Evolutionary conservation across 225 moss, liverwort and hornwort genomes (phyloP), one percentile per base, ranked within the genome.

Genomic region (Anthoceros angustus): DNA sequence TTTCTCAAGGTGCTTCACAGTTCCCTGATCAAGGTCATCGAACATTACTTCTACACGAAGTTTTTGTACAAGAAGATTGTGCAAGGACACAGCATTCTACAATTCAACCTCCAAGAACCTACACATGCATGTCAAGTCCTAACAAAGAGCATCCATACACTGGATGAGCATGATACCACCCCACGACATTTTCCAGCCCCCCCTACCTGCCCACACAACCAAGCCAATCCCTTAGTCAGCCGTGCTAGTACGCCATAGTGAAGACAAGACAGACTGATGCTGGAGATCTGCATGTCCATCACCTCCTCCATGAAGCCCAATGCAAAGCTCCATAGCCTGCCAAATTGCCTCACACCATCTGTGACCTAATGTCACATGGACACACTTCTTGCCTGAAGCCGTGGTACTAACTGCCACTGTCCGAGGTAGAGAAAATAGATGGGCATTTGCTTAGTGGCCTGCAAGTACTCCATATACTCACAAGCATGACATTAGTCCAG

Each of bases 81-180:
- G 43, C 9, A 45, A 45, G 9, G 43, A 14, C 43, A 45, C 9
- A 8, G 43, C 14, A 14, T 11, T 50, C 77, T 83, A 83, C 0
- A 77, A 68, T 70, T 83, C 83, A 62, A 83, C 83, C 83, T 80
- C 80, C 42, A 91, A 89, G 77, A 92, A 92, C 49, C 86, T 91
- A 62, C 92, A 87, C 74, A 89, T 84, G 43, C 14, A 88, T 87
- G 64, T 92, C 84, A 45, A 92, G 89, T 67, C 93, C 93, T 60
- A 90, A 93, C 61, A 90, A 78, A 90, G 90, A 94, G 73, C 93
- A 94, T 67, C 91, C 91, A 71, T 92, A 92, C 64, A 87, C 88
- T 40, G 91, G 88, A 74, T 92, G 91, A 62, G 87, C 90, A 67
- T 94, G 90, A 80, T 94, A 94, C 93, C 93, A 90, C n/a, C 93